phyloP scores from a whole-genome alignment of 371 early-diverging fungal genomes.

The Rhizopus sp. region DNA sequence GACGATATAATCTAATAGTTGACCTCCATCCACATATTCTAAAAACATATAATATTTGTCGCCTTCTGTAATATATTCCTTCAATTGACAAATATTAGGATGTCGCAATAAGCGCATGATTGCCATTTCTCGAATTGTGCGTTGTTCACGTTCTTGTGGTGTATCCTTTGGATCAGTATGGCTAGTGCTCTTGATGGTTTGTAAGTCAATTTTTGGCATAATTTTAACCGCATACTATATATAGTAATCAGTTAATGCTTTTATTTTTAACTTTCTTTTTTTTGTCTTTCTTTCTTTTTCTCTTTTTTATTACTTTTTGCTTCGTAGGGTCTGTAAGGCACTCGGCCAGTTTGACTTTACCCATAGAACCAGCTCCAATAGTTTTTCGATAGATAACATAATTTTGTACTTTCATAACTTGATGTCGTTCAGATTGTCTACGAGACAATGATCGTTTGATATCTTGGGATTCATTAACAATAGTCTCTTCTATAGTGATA shows the following conservation, averaged over 20 bases:
- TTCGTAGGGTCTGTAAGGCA: slow-evolving; percentile 41
- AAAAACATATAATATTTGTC: slow-evolving; percentile 88
- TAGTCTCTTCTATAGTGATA: not conserved
- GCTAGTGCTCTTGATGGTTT: slow-evolving; percentile 1
- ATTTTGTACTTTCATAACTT: slow-evolving; percentile 40
- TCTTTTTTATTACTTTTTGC: slow-evolving; percentile 34
- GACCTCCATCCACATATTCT: slow-evolving; percentile 78
- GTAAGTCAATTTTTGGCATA: slow-evolving; percentile 48
- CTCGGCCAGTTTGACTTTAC: slow-evolving; percentile 94
- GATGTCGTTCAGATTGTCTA: slow-evolving; percentile 38
- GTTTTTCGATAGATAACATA: slow-evolving; percentile 70
- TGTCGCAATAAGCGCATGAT: slow-evolving; percentile 84
- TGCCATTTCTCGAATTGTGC: slow-evolving; percentile 80
- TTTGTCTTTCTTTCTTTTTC: not conserved
- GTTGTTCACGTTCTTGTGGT: slow-evolving; percentile 60
- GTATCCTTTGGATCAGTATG: slow-evolving; percentile 48
- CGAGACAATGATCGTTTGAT: slow-evolving; percentile 28
- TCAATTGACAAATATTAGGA: slow-evolving; percentile 70
- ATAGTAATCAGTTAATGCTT: not conserved
- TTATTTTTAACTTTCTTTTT: not conserved
- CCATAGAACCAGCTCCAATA: slow-evolving; percentile 97
- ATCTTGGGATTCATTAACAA: not conserved
- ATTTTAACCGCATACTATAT: slow-evolving; percentile 52
- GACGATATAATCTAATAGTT: slow-evolving; percentile 80
- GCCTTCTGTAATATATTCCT: slow-evolving; percentile 74